These are phyloP conservation scores for Cryptococcus sp. DNA, from an alignment of 1,284 basidiomycete species.

Conservation along the genomic window DNA sequence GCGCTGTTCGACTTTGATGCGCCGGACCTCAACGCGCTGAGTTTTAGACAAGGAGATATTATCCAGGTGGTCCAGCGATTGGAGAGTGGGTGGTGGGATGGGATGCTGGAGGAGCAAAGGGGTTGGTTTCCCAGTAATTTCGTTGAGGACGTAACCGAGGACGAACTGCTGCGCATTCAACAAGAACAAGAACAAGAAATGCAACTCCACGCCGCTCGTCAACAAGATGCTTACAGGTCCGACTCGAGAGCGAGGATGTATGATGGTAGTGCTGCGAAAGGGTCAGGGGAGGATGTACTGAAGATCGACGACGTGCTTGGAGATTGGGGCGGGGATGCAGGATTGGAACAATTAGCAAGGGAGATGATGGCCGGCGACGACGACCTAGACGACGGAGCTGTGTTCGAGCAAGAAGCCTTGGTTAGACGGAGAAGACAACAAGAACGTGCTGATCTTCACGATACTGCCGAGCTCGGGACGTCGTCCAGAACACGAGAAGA, in stretches of 20 bases:
- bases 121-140: constrained; percentile 99
- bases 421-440: constrained; percentile 10
- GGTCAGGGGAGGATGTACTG: constrained; percentile 25
- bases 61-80: constrained; percentile 92
- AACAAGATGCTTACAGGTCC: no score
- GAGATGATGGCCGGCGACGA: constrained; percentile 36
- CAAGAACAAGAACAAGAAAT: background rate
- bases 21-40: constrained; percentile 82
- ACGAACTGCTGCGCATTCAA: constrained; percentile 4
- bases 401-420: constrained; percentile 20
- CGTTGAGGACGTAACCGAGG: constrained; percentile 64
- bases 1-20: constrained; percentile 91
- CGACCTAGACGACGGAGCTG: constrained; percentile 16
- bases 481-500: constrained; percentile 9
- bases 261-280: background rate
- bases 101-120: constrained; percentile 79
- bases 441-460: constrained; percentile 1
- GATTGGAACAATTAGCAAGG: constrained; percentile 41
- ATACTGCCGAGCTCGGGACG: constrained; percentile 19
- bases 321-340: constrained; percentile 23
- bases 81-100: constrained; percentile 98
- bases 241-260: background rate
- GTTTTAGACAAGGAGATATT: constrained; percentile 81
- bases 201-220: background rate
- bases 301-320: constrained; percentile 33